phyloP scores from a whole-genome alignment of 2,329 filamentous ascomycete species.

The Neofusicoccum parvum region DNA sequence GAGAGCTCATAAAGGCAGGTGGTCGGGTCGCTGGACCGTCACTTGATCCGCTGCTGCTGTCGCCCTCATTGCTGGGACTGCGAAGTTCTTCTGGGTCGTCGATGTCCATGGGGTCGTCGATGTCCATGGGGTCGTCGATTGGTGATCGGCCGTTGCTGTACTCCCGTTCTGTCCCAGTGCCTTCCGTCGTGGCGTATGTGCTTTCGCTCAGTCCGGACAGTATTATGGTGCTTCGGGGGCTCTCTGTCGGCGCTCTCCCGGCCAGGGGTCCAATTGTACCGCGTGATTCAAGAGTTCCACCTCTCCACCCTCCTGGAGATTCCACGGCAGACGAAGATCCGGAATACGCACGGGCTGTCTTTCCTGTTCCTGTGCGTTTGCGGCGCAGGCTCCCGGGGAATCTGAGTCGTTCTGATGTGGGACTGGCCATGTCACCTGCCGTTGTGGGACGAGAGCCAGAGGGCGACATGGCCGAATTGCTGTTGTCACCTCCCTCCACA shows the following conservation, averaged over 20 bases:
- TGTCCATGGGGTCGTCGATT: background rate
- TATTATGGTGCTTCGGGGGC: slow-evolving; percentile 12
- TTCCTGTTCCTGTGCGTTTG: slow-evolving; percentile 6
- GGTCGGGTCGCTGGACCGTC: background rate
- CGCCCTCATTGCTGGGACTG: background rate
- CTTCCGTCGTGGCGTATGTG: slow-evolving; percentile 15
- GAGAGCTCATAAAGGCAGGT: slow-evolving; percentile 1
- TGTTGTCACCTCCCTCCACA: background rate
- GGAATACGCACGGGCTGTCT: slow-evolving; percentile 14
- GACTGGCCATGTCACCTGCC: background rate
- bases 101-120: slow-evolving; percentile 7
- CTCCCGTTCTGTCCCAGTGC: background rate
- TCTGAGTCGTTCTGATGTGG: background rate
- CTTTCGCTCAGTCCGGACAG: slow-evolving; percentile 16
- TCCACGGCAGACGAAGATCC: background rate
- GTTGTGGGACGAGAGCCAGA: background rate
- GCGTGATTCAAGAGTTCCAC: background rate
- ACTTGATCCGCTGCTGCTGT: background rate
- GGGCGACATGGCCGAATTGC: background rate
- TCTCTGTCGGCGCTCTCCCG: slow-evolving; percentile 2
- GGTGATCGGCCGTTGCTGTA: slow-evolving; percentile 1
- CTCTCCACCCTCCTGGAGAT: background rate
- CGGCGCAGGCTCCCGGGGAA: slow-evolving; percentile 18
- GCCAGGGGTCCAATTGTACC: background rate
- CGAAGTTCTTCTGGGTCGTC: background rate